Evolutionary conservation across 768 basidiomycete genomes (phyloP).

Genomic region (Floccularia luteovirens): DNA sequence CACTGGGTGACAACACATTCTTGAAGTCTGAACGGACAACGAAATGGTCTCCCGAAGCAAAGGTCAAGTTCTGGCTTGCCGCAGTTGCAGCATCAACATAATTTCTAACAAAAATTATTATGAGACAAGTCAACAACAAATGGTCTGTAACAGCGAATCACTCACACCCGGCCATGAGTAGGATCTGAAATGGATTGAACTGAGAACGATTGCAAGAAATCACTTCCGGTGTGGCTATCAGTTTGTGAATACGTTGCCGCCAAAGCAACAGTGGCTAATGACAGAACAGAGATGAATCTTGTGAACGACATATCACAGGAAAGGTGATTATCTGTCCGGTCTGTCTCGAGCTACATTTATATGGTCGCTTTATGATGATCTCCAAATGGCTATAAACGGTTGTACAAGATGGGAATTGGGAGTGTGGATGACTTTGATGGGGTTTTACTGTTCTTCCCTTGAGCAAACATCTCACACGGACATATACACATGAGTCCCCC

Average conservation of each 20-base stretch:
- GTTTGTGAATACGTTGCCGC: constrained; percentile 38
- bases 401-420: too few relatives aligned
- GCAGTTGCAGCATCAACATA: constrained; percentile 44
- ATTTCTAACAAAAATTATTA: constrained; percentile 18
- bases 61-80: constrained; percentile 46
- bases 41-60: constrained; percentile 41
- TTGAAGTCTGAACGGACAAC: constrained; percentile 49
- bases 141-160: constrained; percentile 13
- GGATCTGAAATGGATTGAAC: constrained; percentile 49
- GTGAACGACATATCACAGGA: background rate
- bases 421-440: too few relatives aligned
- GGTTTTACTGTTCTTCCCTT: too few relatives aligned
- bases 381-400: too few relatives aligned
- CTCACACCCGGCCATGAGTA: constrained; percentile 60
- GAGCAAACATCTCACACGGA: too few relatives aligned
- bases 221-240: constrained; percentile 35
- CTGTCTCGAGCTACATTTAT: too few relatives aligned
- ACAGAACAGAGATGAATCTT: constrained; percentile 4
- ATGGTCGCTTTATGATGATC: too few relatives aligned
- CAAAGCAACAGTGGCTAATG: constrained; percentile 14
- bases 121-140: constrained; percentile 2
- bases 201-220: constrained; percentile 44
- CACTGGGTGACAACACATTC: constrained; percentile 34
- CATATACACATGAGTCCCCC: too few relatives aligned
- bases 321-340: too few relatives aligned